Base-by-base conservation (phyloP, 257 asterid species). In the Nicotiana paniculata region DNA sequence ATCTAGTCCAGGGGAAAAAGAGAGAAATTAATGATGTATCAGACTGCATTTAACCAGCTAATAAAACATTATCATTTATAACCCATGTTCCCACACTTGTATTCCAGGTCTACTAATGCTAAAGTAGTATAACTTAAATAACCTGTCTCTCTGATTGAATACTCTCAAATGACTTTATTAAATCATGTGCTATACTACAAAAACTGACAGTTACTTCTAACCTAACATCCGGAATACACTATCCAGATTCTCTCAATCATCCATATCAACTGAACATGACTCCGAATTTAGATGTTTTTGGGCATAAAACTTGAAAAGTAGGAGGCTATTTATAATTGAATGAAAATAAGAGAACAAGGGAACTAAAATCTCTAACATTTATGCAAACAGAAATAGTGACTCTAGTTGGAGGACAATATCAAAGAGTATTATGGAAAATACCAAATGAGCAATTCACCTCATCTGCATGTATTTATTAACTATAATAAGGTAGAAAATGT, bases 61-160 rank as follows among this genome's bases (percentile, higher is more conserved):
- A 64, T 39, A 57, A 62, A 61, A 43, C 74, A 63, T 18, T 80
- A 80, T 46, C 61, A 63, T 80, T 80, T 63, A 80, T 43, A 80
- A 63, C 48, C 61, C 82, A 63, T 43, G 77, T 63, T 80, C 62
- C 30, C 48, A 61, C 72, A 6, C 39, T 79, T 79, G 63, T 53
- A 63, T 74, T 74, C 8, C 79, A 48, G 82, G 63, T 80, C 77
- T 63, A 11, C 16, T 46, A 48, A 74, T 24, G 79, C 17, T 21
- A 74, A 74, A 64, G 26, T 72, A 64, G 26, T 72, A 24, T 48
- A 21, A 74, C 62, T 46, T 74, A 46, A 48, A 62, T 74, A 48
- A 13, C 7, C 5, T 48, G 62, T 46, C 62, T 74, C 79, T 26
- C 79, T 48, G 4, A 48, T 74, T 74, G 24, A 72, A 48, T 48